A percentile compares a stretch with the other conserved stretches of the same genome.
Conservation (phyloP, 352 stramenopile genomes). For the Globisporangium camurandrum region DNA sequence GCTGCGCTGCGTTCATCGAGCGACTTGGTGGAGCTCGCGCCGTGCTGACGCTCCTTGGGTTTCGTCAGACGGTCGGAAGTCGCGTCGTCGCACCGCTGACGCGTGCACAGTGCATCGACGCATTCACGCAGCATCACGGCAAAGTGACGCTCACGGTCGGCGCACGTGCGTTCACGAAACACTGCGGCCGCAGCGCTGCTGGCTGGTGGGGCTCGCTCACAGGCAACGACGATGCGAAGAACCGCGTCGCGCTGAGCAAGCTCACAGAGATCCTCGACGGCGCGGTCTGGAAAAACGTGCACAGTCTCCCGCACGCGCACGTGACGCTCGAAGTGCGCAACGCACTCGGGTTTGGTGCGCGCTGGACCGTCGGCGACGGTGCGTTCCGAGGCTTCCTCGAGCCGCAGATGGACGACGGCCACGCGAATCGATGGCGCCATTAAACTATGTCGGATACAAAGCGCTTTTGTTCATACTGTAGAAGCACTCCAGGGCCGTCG, state of each 20-base stretch:
- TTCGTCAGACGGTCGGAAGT: constrained; percentile 54
- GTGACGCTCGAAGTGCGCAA: constrained; percentile 71
- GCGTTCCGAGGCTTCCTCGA: constrained; percentile 80
- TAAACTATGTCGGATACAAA: too few relatives aligned
- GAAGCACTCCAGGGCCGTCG: too few relatives aligned
- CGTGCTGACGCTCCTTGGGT: constrained; percentile 55
- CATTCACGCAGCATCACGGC: constrained; percentile 38
- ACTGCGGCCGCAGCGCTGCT: constrained; percentile 55
- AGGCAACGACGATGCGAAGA: constrained; percentile 65
- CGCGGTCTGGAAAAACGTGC: constrained; percentile 75
- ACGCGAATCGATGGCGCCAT: constrained; percentile 69
- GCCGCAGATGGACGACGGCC: constrained; percentile 68
- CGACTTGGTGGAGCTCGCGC: constrained; percentile 44
- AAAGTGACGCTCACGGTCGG: constrained; percentile 57
- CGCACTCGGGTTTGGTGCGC: constrained; percentile 55
- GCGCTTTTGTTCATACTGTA: too few relatives aligned
- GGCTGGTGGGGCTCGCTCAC: constrained; percentile 59
- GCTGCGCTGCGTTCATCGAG: constrained; percentile 21
- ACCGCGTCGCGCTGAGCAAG: constrained; percentile 39
- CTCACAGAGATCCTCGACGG: constrained; percentile 42
- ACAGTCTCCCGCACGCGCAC: constrained; percentile 61
- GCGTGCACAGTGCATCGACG: constrained; percentile 36
- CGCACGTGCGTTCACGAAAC: constrained; percentile 70
- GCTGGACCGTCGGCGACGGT: constrained; percentile 56
- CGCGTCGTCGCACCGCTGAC: constrained; percentile 44